Conservation (phyloP, 2,329 filamentous ascomycete species). For the Coniochaeta sp. region DNA sequence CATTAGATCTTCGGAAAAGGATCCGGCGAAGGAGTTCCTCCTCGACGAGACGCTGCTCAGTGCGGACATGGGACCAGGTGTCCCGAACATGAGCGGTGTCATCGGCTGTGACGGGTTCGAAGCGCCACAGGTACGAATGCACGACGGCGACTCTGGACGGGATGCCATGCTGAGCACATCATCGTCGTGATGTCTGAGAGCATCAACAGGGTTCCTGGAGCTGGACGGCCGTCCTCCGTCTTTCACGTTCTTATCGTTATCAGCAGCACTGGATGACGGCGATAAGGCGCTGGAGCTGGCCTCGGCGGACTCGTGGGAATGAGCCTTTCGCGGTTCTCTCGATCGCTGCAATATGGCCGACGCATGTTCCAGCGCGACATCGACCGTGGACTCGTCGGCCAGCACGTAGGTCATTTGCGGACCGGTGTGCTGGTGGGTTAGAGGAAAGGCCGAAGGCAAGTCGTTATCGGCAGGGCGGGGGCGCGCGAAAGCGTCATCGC, state of each 20-base stretch:
- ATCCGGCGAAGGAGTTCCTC: slow-evolving; percentile 40
- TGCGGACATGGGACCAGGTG: slow-evolving; percentile 30
- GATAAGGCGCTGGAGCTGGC: neutral
- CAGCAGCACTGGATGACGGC: neutral
- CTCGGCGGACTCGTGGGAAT: neutral
- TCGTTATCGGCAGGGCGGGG: slow-evolving; percentile 30
- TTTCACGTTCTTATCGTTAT: neutral
- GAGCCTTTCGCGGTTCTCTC: neutral
- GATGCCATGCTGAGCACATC: slow-evolving; percentile 18
- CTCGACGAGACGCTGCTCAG: slow-evolving; percentile 45
- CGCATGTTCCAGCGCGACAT: slow-evolving; percentile 27
- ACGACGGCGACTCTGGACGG: slow-evolving; percentile 14
- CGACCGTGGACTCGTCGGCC: slow-evolving; percentile 40
- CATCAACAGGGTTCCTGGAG: slow-evolving; percentile 17
- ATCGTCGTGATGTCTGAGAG: slow-evolving; percentile 15
- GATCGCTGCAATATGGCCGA: slow-evolving; percentile 13
- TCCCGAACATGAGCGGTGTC: slow-evolving; percentile 35
- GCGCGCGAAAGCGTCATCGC: slow-evolving; percentile 33
- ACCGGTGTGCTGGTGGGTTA: slow-evolving; percentile 17
- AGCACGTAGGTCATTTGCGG: slow-evolving; percentile 45
- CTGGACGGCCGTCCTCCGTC: neutral
- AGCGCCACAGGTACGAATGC: slow-evolving; percentile 6
- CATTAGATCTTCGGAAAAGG: slow-evolving; percentile 34
- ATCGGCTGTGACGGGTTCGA: slow-evolving; percentile 32
- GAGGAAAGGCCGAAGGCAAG: slow-evolving; percentile 19